phyloP scores from a whole-genome alignment of 2,329 filamentous ascomycete genomes.

The Diaporthe ilicicola region DNA sequence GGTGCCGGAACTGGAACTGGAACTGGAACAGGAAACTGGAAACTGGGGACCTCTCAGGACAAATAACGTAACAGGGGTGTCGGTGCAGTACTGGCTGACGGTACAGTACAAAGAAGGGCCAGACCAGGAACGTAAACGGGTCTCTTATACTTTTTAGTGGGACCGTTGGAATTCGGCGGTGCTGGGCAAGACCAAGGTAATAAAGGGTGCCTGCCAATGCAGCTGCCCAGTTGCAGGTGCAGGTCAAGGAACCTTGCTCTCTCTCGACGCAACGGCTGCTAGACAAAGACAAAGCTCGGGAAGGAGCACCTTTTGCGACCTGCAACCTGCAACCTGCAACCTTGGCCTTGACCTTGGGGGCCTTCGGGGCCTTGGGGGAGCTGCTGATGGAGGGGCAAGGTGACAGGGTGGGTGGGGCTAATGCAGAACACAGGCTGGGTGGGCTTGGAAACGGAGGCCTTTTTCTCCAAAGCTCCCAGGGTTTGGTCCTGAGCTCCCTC shows the following conservation, averaged over 20 bases:
- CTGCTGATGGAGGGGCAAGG: conserved; percentile 19
- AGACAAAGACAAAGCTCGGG: not conserved
- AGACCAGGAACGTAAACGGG: conserved; percentile 25
- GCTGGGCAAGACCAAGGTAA: not conserved
- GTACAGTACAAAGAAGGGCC: conserved; percentile 23
- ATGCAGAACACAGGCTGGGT: conserved; percentile 21
- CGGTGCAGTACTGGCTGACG: conserved; percentile 20
- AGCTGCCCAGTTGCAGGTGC: conserved; percentile 3
- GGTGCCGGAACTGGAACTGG: not conserved
- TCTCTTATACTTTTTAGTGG: conserved; percentile 29
- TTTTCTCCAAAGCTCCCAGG: not conserved
- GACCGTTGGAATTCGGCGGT: conserved; percentile 18
- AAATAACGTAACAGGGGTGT: conserved; percentile 16
- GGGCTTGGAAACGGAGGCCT: conserved; percentile 14
- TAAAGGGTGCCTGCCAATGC: not conserved
- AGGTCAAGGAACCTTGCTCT: conserved; percentile 11
- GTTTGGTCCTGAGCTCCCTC: not conserved
- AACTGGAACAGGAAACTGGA: not conserved
- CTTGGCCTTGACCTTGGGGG: too few species aligned
- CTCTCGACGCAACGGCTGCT: conserved; percentile 7
- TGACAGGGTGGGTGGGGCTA: conserved; percentile 12
- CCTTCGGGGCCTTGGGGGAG: not conserved
- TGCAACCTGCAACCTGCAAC: not conserved
- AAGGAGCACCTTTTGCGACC: conserved; percentile 5
- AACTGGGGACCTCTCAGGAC: conserved; percentile 9